These are phyloP conservation scores for Paspalum notatum DNA, from an alignment of 176 grass and related monocot species.

Conservation along the genomic window DNA sequence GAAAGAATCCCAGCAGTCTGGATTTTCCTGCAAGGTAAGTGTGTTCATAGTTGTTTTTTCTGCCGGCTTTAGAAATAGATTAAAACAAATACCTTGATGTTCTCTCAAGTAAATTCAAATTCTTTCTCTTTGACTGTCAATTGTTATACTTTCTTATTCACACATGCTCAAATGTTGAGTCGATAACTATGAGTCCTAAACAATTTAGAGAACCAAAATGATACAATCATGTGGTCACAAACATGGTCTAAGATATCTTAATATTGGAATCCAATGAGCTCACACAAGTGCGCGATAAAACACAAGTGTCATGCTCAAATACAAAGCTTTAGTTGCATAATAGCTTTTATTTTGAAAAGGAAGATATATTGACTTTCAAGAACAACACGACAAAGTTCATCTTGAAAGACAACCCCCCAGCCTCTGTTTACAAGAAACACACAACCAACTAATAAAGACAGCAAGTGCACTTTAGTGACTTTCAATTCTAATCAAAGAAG, in stretches of 20 bases:
- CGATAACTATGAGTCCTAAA: not conserved
- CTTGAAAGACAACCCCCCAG: too few species aligned
- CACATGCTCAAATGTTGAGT: not conserved
- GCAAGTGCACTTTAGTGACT: too few species aligned
- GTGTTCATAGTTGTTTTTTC: not conserved
- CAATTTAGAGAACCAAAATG: not conserved
- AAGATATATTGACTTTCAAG: too few species aligned
- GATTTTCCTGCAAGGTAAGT: not conserved
- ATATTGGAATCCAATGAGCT: not conserved
- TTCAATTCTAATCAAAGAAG: too few species aligned
- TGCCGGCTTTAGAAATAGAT: not conserved
- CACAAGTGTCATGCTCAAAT: not conserved
- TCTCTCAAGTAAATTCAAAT: not conserved
- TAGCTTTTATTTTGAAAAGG: not conserved
- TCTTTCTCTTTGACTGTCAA: not conserved
- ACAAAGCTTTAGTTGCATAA: too few species aligned
- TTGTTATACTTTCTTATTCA: not conserved
- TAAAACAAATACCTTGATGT: not conserved
- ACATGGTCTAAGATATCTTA: not conserved
- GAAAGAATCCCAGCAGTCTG: not conserved
- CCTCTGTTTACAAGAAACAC: too few species aligned
- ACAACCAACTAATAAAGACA: too few species aligned
- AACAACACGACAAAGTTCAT: too few species aligned
- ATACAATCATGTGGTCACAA: not conserved
- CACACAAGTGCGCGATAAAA: not conserved